Evolutionary conservation across 2,329 filamentous ascomycete genomes (phyloP).

Genomic region (Xylogone sp.): DNA sequence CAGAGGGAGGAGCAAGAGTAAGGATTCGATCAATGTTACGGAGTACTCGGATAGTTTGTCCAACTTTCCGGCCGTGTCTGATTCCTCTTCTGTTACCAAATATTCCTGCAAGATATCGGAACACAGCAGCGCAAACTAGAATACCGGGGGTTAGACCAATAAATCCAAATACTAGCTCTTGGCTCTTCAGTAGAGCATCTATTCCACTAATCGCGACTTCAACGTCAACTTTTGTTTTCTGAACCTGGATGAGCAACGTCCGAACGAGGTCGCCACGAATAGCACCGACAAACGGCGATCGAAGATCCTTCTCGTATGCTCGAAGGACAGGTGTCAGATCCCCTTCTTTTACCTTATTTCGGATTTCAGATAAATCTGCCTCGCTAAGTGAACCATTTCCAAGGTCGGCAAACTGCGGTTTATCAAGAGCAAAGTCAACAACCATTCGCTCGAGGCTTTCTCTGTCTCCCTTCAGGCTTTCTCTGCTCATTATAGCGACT

Average conservation of each 20-base stretch:
- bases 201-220: constrained; percentile 96
- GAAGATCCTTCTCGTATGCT: constrained; percentile 87
- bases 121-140: constrained; percentile 73
- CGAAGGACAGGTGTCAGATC: constrained; percentile 88
- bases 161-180: constrained; percentile 97
- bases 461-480: constrained; percentile 84
- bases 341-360: constrained; percentile 79
- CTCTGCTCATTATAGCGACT: constrained; percentile 93
- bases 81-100: constrained; percentile 70
- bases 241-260: constrained; percentile 90
- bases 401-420: constrained; percentile 56
- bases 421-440: constrained; percentile 87
- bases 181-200: constrained; percentile 88
- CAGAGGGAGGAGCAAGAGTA: constrained; percentile 62
- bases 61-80: constrained; percentile 59
- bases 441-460: constrained; percentile 97
- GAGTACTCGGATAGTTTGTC: constrained; percentile 71
- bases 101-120: constrained; percentile 66
- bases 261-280: constrained; percentile 83
- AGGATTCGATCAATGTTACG: constrained; percentile 85
- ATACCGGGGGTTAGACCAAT: constrained; percentile 90
- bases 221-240: constrained; percentile 98
- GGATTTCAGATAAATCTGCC: constrained; percentile 68
- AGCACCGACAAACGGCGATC: constrained; percentile 76
- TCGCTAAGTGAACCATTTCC: constrained; percentile 54